phyloP scores from a whole-genome alignment of 108 stramenopile genomes.

The Fragilariopsis cylindrus region DNA sequence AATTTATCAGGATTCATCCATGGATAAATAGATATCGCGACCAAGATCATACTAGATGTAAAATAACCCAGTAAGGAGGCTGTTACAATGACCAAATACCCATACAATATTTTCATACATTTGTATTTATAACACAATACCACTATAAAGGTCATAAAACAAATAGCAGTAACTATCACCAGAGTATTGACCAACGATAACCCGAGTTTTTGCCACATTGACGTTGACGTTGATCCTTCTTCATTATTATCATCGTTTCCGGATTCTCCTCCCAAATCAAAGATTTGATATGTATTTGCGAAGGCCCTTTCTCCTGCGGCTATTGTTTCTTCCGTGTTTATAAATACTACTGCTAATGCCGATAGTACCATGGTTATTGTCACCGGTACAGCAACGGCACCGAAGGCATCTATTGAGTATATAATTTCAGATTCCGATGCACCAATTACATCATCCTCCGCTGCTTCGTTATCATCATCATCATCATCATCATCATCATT shows the following conservation, averaged over 20 bases:
- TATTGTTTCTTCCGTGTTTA: slow-evolving; percentile 68
- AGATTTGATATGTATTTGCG: slow-evolving; percentile 54
- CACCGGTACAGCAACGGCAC: slow-evolving; percentile 55
- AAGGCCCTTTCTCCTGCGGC: slow-evolving; percentile 54
- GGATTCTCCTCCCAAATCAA: slow-evolving; percentile 42
- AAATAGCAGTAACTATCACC: slow-evolving; percentile 87
- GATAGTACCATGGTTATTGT: slow-evolving; percentile 76
- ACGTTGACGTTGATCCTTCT: neutral
- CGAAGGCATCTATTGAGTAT: slow-evolving; percentile 66
- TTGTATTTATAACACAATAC: slow-evolving; percentile 89
- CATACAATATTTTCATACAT: slow-evolving; percentile 85
- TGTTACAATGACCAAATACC: slow-evolving; percentile 86
- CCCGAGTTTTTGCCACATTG: slow-evolving; percentile 56
- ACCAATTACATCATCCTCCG: neutral
- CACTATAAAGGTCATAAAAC: slow-evolving; percentile 87
- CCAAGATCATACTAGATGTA: slow-evolving; percentile 64
- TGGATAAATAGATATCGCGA: slow-evolving; percentile 77
- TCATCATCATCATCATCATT: slow-evolving; percentile 4
- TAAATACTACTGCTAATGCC: slow-evolving; percentile 60
- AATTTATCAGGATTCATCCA: slow-evolving; percentile 70
- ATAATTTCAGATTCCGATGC: slow-evolving; percentile 33
- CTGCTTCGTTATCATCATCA: slow-evolving; percentile 15
- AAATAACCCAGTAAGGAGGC: slow-evolving; percentile 84
- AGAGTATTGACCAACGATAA: slow-evolving; percentile 86
- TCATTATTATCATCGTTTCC: slow-evolving; percentile 19